Conservation (phyloP, 257 asterid species). For the Avicennia marina region DNA sequence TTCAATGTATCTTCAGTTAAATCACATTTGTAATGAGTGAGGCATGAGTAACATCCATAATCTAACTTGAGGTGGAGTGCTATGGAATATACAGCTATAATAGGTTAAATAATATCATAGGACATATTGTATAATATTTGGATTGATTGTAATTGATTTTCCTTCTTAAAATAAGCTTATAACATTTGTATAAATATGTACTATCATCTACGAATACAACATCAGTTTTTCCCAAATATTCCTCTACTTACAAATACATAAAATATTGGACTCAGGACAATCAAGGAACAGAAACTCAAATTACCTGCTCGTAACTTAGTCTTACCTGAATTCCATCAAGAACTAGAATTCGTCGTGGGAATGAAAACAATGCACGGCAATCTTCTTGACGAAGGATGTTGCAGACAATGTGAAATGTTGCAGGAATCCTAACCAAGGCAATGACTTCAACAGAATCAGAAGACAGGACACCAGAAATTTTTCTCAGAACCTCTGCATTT, state of each 20-base stretch:
- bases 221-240: no score
- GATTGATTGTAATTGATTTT: no score
- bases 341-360: conserved; percentile 69
- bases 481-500: conserved; percentile 63
- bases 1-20: no score
- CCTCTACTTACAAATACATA: not conserved
- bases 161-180: no score
- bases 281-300: not conserved
- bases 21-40: no score
- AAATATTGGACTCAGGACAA: conserved; percentile 7
- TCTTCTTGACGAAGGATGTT: conserved; percentile 32
- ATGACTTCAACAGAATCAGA: conserved; percentile 65
- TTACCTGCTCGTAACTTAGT: not conserved
- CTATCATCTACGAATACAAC: no score
- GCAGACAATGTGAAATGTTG: conserved; percentile 45
- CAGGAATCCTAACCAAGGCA: conserved; percentile 74
- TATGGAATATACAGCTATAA: no score
- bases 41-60: no score
- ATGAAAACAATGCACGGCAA: conserved; percentile 41
- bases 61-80: no score
- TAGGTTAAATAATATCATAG: no score
- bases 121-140: no score
- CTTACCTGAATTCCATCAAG: conserved; percentile 92
- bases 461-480: conserved; percentile 79
- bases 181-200: no score